These are phyloP conservation scores for Xylaria acuta DNA, from an alignment of 495 filamentous ascomycete species.

Conservation along the genomic window DNA sequence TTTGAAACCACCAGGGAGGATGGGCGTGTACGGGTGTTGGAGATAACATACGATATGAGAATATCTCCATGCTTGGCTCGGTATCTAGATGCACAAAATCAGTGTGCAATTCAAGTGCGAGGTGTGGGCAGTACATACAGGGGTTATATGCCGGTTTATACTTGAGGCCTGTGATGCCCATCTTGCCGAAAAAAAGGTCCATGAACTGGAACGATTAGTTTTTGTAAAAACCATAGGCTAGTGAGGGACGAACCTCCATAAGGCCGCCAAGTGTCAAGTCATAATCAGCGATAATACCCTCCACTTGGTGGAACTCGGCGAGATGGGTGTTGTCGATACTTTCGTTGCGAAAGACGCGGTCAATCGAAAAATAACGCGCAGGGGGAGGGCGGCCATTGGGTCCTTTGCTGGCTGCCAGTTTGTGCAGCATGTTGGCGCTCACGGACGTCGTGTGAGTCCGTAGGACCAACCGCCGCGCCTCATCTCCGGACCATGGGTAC, in stretches of 20 bases:
- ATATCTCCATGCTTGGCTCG: slow-evolving; percentile 5
- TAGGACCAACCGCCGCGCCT: slow-evolving; percentile 86
- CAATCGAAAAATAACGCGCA: slow-evolving; percentile 95
- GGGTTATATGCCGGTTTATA: slow-evolving; percentile 79
- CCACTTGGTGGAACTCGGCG: slow-evolving; percentile 97
- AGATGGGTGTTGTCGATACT: slow-evolving; percentile 95
- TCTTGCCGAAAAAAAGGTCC: slow-evolving; percentile 88
- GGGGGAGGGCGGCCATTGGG: slow-evolving; percentile 63
- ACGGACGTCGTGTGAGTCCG: slow-evolving; percentile 95
- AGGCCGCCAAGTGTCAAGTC: slow-evolving; percentile 87
- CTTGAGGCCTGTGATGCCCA: slow-evolving; percentile 86
- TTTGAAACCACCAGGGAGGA: neutral
- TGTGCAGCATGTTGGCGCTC: slow-evolving; percentile 86
- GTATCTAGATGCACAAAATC: slow-evolving; percentile 11
- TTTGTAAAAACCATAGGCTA: neutral
- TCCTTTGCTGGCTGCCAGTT: slow-evolving; percentile 72
- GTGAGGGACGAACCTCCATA: slow-evolving; percentile 46
- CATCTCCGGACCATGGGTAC: slow-evolving; percentile 90
- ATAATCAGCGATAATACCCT: slow-evolving; percentile 97
- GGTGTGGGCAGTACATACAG: slow-evolving; percentile 51
- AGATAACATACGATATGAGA: slow-evolving; percentile 10
- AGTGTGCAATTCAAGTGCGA: neutral
- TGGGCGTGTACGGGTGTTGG: neutral
- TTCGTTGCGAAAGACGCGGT: slow-evolving; percentile 92
- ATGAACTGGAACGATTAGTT: slow-evolving; percentile 65